These are phyloP conservation scores for Fomitopsis schrenkii DNA, from an alignment of 1,284 basidiomycete genomes.

Conservation along the genomic window DNA sequence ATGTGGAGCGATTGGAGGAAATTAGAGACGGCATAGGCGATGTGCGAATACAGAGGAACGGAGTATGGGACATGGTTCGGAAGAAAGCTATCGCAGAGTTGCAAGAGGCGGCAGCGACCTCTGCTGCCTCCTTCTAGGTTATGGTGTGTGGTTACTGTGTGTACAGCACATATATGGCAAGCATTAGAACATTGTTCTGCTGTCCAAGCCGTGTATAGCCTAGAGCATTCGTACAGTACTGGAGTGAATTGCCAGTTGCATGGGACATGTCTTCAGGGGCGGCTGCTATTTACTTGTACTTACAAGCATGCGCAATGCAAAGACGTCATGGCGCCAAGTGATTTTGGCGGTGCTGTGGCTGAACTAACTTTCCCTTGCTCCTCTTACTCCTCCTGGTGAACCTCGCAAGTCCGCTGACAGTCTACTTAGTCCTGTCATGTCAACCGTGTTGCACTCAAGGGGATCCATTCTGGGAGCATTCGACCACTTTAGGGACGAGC, in stretches of 20 bases:
- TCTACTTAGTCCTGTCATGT: neutral
- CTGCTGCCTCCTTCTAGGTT: constrained; percentile 25
- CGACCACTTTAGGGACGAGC: constrained; percentile 57
- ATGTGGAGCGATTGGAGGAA: constrained; percentile 74
- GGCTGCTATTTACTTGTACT: too few species aligned
- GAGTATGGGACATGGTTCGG: constrained; percentile 71
- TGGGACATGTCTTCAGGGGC: too few species aligned
- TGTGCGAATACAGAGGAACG: constrained; percentile 60
- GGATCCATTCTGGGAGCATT: constrained; percentile 39
- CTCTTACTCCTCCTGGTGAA: neutral
- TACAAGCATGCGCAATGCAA: too few species aligned
- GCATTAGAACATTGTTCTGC: neutral
- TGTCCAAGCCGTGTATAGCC: too few species aligned
- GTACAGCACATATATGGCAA: neutral
- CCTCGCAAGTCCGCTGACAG: neutral
- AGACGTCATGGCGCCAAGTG: neutral
- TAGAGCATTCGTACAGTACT: too few species aligned
- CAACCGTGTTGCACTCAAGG: constrained; percentile 9
- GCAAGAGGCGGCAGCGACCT: constrained; percentile 50
- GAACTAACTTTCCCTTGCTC: too few species aligned
- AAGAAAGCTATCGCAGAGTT: constrained; percentile 70
- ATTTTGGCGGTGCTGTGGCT: too few species aligned
- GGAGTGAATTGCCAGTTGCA: too few species aligned
- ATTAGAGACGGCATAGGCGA: constrained; percentile 74
- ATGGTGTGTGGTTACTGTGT: neutral